Base-by-base conservation (phyloP, 129 eudicot species). In the Lactuca sativa region DNA sequence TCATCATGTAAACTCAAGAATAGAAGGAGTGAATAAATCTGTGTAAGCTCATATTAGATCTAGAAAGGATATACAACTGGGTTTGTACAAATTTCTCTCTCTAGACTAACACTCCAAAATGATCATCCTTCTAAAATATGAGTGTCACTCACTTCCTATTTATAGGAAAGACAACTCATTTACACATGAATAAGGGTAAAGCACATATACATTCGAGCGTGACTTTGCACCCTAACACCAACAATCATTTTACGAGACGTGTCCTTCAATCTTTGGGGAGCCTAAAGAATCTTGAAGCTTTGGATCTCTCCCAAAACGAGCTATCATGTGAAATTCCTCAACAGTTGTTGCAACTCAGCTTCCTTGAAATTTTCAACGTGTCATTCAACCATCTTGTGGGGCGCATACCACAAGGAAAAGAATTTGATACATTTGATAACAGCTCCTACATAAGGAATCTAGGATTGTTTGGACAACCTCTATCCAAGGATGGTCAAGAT, bases 271-370 rank as follows among this genome's bases (percentile, higher is more conserved):
- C n/a, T 44, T 44, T 44, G 4, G 14, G 52, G 2, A 0, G 11
- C 52, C 52, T 44, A 44, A 44, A 44, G n/a, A 44, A 44, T 44
- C n/a, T 44, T 44, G 52, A 44, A 44, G 52, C 52, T 10, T 44
- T 44, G 52, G 52, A 44, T 44, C 2, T 75, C 9, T 74, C 67
- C 13, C 4, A 9, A 11, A 74, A 66, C 67, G 32, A 30, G 59
- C 73, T 74, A 7, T 31, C 52, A 0, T 74, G 74, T 18, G 62
- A 58, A 34, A 67, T 67, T 38, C 80, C 80, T 30, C 40, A 37
- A 32, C 59, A 49, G 41, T 9, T 74, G 13, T 41, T 65, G 10
- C 56, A 58, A 15, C 67, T 74, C 11, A 12, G 41, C 41, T 75
- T 56, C 33, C 64, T 75, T 10, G 56, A 14, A 3, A 65, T 64